Evolutionary conservation across 2,329 filamentous ascomycete genomes (phyloP).

Genomic region (Iodosphaeria phyllophila): DNA sequence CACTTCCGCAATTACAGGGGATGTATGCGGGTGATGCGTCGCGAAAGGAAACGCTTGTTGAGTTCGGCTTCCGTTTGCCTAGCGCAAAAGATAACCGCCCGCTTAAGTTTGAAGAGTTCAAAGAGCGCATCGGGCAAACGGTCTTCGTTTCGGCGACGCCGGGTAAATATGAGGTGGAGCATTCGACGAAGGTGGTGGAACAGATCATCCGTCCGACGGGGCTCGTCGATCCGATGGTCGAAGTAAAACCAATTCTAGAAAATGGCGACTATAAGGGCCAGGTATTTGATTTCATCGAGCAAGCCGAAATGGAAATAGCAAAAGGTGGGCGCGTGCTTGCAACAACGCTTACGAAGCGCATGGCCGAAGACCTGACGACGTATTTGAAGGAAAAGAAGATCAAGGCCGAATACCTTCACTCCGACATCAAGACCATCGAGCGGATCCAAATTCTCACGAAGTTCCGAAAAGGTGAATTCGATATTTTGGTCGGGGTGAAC

Average conservation of each 20-base stretch:
- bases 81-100: background rate
- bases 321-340: background rate
- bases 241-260: background rate
- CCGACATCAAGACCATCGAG: background rate
- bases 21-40: background rate
- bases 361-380: background rate
- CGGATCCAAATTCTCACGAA: background rate
- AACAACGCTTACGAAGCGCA: background rate
- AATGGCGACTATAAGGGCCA: too few relatives aligned
- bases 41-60: background rate
- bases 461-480: background rate
- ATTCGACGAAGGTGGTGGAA: background rate
- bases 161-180: background rate
- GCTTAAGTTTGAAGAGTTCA: background rate
- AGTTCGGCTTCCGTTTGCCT: background rate
- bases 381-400: background rate
- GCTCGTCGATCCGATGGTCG: background rate
- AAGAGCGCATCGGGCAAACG: background rate
- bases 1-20: background rate
- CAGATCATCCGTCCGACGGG: background rate
- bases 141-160: background rate
- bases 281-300: background rate
- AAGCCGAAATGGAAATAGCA: background rate
- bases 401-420: background rate
- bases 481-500: background rate